Conservation (phyloP, 768 basidiomycete species). For the Austroboletus eburneus region DNA sequence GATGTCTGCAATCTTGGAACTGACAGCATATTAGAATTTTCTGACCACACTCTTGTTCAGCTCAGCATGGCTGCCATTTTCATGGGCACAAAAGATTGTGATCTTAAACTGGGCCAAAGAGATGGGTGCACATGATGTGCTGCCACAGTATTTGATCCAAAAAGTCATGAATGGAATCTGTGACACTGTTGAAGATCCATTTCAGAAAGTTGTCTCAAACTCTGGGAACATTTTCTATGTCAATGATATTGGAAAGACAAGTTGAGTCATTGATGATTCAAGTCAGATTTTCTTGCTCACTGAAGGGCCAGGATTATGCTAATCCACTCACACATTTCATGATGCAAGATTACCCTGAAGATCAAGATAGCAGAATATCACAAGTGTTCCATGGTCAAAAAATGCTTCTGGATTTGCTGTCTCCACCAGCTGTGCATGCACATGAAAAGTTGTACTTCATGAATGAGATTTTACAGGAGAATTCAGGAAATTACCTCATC, state of each 20-base stretch:
- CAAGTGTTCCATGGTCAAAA: conserved; percentile 26
- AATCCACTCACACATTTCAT: conserved; percentile 16
- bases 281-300: background rate
- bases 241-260: conserved; percentile 12
- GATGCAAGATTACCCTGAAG: conserved; percentile 12
- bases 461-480: background rate
- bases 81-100: conserved; percentile 23
- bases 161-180: background rate
- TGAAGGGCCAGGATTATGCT: conserved; percentile 19
- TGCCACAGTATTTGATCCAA: conserved; percentile 14
- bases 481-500: conserved; percentile 14
- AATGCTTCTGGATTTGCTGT: conserved; percentile 11
- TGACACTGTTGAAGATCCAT: conserved; percentile 18
- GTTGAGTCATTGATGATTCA: background rate
- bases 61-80: conserved; percentile 28
- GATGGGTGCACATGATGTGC: conserved; percentile 23
- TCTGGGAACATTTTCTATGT: conserved; percentile 27
- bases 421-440: background rate
- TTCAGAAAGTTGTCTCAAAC: conserved; percentile 13
- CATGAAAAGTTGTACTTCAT: background rate
- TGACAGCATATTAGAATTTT: conserved; percentile 14
- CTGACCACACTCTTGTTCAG: conserved; percentile 27
- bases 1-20: background rate
- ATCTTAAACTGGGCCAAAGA: conserved; percentile 27
- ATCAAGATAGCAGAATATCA: conserved; percentile 5